These are phyloP conservation scores for Fusarium guadeloupense DNA, from an alignment of 2,329 filamentous ascomycete genomes.

Conservation along the genomic window DNA sequence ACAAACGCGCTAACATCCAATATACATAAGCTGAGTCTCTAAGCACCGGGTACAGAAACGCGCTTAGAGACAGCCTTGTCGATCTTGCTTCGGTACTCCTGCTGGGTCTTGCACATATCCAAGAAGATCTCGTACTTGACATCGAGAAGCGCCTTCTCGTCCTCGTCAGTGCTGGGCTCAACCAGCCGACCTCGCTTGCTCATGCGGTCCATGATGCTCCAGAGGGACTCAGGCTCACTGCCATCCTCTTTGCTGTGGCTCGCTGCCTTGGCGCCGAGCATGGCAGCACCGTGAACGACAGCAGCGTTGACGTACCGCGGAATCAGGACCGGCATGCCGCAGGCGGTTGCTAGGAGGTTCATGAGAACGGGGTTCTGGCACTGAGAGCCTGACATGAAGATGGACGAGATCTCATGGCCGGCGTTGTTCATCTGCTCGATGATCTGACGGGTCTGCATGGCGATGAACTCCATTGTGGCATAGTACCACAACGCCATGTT, in stretches of 20 bases:
- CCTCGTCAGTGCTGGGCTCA: constrained; percentile 73
- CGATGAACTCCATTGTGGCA: constrained; percentile 96
- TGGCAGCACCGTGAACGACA: constrained; percentile 96
- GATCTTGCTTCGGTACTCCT: constrained; percentile 80
- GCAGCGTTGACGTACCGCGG: constrained; percentile 94
- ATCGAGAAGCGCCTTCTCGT: constrained; percentile 81
- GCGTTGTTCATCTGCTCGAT: constrained; percentile 91
- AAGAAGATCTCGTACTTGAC: constrained; percentile 97
- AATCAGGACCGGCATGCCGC: constrained; percentile 91
- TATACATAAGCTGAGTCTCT: constrained; percentile 10
- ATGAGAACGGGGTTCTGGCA: constrained; percentile 96
- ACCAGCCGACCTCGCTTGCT: constrained; percentile 91
- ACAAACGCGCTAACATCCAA: background rate
- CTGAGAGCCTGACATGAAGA: constrained; percentile 99
- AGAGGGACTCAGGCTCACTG: constrained; percentile 85
- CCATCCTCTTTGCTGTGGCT: constrained; percentile 72
- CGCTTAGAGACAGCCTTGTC: constrained; percentile 66
- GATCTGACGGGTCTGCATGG: constrained; percentile 95
- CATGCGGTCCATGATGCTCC: constrained; percentile 98
- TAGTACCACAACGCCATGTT: constrained; percentile 94
- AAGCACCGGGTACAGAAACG: constrained; percentile 43
- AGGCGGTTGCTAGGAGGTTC: constrained; percentile 88
- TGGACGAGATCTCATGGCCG: constrained; percentile 87
- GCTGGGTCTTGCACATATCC: constrained; percentile 88
- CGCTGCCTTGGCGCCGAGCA: constrained; percentile 97